Percentiles rank a stretch among this genome's conserved stretches.
phyloP scores from a whole-genome alignment of 768 basidiomycete species.

The Sarcodon sp. region DNA sequence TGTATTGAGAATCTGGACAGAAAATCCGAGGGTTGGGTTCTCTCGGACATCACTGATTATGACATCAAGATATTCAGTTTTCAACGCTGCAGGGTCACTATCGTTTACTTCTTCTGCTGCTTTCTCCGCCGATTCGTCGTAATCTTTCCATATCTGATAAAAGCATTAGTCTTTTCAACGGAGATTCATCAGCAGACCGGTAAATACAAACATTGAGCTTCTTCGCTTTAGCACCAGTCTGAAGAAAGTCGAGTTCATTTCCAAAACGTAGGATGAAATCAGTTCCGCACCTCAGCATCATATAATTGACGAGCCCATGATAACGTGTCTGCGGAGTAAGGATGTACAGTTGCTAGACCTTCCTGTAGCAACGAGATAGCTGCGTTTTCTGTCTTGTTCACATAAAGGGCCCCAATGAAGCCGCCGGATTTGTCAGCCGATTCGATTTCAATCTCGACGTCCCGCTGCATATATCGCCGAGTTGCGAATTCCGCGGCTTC shows the following conservation, averaged over 20 bases:
- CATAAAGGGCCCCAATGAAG: constrained; percentile 80
- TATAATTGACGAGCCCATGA: constrained; percentile 71
- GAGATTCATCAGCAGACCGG: background rate
- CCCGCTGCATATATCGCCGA: constrained; percentile 83
- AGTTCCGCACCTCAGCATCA: constrained; percentile 59
- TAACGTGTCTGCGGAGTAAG: constrained; percentile 75
- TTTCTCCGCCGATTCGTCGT: constrained; percentile 61
- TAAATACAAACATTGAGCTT: constrained; percentile 46
- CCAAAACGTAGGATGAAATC: background rate
- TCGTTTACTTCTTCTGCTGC: constrained; percentile 33
- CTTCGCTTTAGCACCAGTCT: constrained; percentile 75
- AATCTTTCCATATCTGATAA: constrained; percentile 73
- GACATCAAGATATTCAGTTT: constrained; percentile 83
- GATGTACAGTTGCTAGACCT: constrained; percentile 80
- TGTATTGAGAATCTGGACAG: constrained; percentile 86
- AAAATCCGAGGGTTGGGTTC: constrained; percentile 69
- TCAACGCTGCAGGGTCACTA: constrained; percentile 38
- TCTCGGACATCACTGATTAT: constrained; percentile 82
- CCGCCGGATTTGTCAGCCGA: constrained; percentile 89
- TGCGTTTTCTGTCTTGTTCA: constrained; percentile 79
- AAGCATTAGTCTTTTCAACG: background rate
- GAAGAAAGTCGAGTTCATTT: background rate
- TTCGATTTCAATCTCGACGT: constrained; percentile 89
- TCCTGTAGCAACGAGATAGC: constrained; percentile 77
- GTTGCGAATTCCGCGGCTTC: constrained; percentile 77